These are phyloP conservation scores for Nothophaeocryptopus gaeumannii DNA, from an alignment of 2,329 filamentous ascomycete genomes.

Conservation along the genomic window DNA sequence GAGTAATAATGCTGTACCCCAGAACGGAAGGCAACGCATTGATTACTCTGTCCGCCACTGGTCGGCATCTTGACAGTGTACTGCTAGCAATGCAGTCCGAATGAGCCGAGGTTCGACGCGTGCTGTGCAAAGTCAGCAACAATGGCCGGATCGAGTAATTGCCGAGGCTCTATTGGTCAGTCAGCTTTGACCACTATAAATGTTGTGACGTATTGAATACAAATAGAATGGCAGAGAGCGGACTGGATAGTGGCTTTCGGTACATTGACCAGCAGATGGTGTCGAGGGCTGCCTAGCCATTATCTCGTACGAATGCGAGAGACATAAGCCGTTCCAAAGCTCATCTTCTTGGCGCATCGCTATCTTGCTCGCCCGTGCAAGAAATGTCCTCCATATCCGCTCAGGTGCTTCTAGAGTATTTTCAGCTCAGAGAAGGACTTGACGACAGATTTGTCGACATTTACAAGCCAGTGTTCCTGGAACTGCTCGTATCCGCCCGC, in stretches of 20 bases:
- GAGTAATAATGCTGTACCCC: background rate
- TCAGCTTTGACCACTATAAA: no score
- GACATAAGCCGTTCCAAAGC: no score
- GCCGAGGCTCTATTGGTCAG: background rate
- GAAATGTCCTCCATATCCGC: no score
- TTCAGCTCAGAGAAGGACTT: conserved; percentile 54
- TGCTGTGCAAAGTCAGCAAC: background rate
- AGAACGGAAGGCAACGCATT: background rate
- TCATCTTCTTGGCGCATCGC: no score
- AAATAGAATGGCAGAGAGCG: no score
- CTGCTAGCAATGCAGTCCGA: background rate
- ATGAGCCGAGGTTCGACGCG: background rate
- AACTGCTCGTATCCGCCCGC: conserved; percentile 66
- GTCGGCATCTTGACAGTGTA: background rate
- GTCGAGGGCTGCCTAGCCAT: no score
- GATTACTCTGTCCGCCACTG: background rate
- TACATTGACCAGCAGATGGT: no score
- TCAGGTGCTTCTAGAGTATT: conserved; percentile 28
- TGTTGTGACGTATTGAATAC: no score
- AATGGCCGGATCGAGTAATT: background rate
- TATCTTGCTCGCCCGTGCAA: no score
- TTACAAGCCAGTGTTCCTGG: conserved; percentile 65
- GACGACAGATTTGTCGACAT: conserved; percentile 72
- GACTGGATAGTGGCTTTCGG: no score
- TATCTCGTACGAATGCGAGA: no score